Evolutionary conservation across 2,329 filamentous ascomycete species (phyloP).

Genomic region (Calonectria naviculata): DNA sequence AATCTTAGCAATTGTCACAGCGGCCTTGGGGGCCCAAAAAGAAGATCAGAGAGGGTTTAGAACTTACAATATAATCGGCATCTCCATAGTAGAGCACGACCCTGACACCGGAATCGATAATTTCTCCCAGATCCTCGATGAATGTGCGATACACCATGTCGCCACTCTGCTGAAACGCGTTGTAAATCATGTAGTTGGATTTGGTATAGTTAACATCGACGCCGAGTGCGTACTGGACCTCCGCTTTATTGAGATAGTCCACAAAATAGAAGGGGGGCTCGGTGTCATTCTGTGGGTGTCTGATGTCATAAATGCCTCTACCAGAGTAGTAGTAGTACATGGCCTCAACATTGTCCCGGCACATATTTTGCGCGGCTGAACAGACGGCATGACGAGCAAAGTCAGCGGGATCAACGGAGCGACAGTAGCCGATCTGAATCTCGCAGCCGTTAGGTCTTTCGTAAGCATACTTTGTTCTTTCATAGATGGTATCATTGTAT

Average conservation of each 20-base stretch:
- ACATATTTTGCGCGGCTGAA: constrained; percentile 17
- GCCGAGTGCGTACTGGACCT: constrained; percentile 17
- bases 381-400: constrained; percentile 13
- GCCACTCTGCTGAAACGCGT: constrained; percentile 12
- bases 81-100: constrained; percentile 21
- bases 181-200: constrained; percentile 16
- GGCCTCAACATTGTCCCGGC: constrained; percentile 18
- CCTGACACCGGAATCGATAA: constrained; percentile 19
- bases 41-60: background rate
- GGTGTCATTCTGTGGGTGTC: background rate
- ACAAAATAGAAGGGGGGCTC: background rate
- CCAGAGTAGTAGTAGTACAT: constrained; percentile 19
- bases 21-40: background rate
- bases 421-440: constrained; percentile 18
- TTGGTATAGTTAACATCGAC: constrained; percentile 25
- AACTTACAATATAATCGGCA: constrained; percentile 19
- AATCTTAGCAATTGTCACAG: background rate
- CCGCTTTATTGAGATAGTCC: constrained; percentile 15
- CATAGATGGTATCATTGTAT: constrained; percentile 24
- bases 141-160: constrained; percentile 14
- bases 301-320: constrained; percentile 25
- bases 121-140: constrained; percentile 13
- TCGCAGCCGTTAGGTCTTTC: constrained; percentile 17
- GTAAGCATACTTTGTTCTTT: constrained; percentile 13
- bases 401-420: constrained; percentile 1